A percentile compares a stretch with the other conserved stretches of the same genome.
Conservation (phyloP, 352 stramenopile species). For the Salisapilia sapeloensis region DNA sequence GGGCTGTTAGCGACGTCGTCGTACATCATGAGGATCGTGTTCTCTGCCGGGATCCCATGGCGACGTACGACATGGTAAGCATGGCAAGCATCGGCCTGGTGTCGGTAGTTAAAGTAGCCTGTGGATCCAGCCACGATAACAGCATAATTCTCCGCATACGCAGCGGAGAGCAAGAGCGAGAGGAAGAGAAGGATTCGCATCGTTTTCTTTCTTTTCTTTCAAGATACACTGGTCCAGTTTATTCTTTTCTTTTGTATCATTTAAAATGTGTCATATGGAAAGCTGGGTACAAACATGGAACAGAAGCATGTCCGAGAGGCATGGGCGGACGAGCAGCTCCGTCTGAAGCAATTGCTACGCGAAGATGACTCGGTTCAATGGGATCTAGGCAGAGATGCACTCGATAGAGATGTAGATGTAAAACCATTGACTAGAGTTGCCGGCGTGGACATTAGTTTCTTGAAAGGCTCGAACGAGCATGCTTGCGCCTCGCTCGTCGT, state of each 20-base stretch:
- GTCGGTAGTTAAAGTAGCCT: constrained; percentile 85
- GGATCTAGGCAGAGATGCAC: constrained; percentile 6
- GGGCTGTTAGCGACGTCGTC: constrained; percentile 71
- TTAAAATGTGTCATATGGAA: no score
- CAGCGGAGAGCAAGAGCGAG: constrained; percentile 4
- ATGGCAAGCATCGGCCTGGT: constrained; percentile 82
- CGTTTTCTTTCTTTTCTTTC: no score
- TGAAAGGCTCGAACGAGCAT: constrained; percentile 62
- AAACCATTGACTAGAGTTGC: constrained; percentile 21
- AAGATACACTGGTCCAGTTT: no score
- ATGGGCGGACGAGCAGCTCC: constrained; percentile 29
- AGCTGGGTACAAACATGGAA: no score
- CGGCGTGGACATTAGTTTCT: constrained; percentile 74
- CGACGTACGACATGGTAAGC: constrained; percentile 81
- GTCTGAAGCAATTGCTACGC: constrained; percentile 32
- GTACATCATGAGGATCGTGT: constrained; percentile 89
- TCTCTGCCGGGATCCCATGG: constrained; percentile 74
- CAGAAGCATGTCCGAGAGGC: no score
- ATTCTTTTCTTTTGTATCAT: no score
- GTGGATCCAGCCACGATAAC: constrained; percentile 80
- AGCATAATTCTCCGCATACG: constrained; percentile 65
- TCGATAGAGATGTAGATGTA: neutral
- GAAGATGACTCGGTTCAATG: constrained; percentile 25
- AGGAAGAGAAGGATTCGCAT: no score
- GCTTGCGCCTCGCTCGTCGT: constrained; percentile 73